phyloP scores from a whole-genome alignment of 495 filamentous ascomycete species.

The Penicillium psychrofluorescens region DNA sequence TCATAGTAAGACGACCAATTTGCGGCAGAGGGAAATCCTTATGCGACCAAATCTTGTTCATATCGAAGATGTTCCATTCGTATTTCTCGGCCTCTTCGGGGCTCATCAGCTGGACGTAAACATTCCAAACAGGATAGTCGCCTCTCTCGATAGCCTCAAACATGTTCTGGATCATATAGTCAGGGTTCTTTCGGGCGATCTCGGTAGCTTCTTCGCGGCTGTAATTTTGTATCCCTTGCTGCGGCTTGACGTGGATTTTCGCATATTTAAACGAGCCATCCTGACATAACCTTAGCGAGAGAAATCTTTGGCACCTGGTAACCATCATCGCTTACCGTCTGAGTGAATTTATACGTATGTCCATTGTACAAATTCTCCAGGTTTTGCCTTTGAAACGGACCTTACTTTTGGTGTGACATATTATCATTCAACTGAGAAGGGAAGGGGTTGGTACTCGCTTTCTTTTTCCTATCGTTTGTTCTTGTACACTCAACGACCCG shows the following conservation, averaged over 20 bases:
- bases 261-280: constrained; percentile 55
- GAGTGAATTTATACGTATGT: constrained; percentile 58
- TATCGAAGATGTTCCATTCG: constrained; percentile 30
- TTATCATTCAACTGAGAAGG: too few relatives aligned
- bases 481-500: too few relatives aligned
- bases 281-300: neutral
- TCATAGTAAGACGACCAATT: constrained; percentile 25
- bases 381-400: too few relatives aligned
- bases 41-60: constrained; percentile 25
- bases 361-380: constrained; percentile 56
- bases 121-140: constrained; percentile 25
- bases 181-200: constrained; percentile 34
- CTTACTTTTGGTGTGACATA: too few relatives aligned
- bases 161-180: constrained; percentile 21
- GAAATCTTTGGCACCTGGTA: too few relatives aligned
- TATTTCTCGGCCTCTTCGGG: constrained; percentile 21
- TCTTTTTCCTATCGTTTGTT: too few relatives aligned
- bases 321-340: constrained; percentile 26
- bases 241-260: constrained; percentile 54
- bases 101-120: constrained; percentile 26
- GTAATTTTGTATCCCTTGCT: constrained; percentile 51
- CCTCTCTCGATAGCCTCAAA: constrained; percentile 22
- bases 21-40: constrained; percentile 18
- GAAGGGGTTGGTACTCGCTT: too few relatives aligned
- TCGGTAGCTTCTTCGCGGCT: constrained; percentile 44